Base-by-base conservation (phyloP, 2,329 filamentous ascomycete genomes). In the Blastomyces silverae region DNA sequence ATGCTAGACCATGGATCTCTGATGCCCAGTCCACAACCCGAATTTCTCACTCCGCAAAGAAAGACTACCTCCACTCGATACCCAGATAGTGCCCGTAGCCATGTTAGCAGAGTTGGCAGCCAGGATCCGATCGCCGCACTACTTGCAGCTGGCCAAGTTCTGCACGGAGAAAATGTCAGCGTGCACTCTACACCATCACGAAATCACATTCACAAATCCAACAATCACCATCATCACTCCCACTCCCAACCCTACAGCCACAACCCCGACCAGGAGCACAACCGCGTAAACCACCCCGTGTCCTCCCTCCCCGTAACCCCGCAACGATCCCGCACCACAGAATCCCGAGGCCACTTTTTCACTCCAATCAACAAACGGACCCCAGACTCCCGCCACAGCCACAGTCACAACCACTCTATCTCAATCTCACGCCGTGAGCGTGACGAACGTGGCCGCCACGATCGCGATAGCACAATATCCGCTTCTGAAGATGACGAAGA, bases 381-480 rank as follows among this genome's bases (percentile, higher is more conserved):
- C 1, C 82, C 84, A 7, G 84, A 84, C 71, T 85, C 80, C 17
- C 79, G 79, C 3, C 80, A 82, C 25, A 79, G 81, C 53, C 71
- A 82, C 25, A 79, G 81, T 52, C 71, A 82, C 25, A 79, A 81
- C 52, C 71, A 71, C 61, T 73, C 70, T 69, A 66, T 65, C 50
- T 70, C 67, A 28, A 67, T 67, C 61, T 71, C 69, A 34, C 73
- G 69, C 59, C 69, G 70, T 31, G 69, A 71, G 25, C 72, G 71
- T 17, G 68, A 69, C 13, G 78, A 80, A 25, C 79, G 79, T 60
- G 82, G 84, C 48, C 85, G 85, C 62, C 86, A 87, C 75, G 92
- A 91, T 75, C 86, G 90, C 66, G 91, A 95, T 75, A 93, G 90
- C 78, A 95, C 91, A 1, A 92, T 94, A 60, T 94, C 91, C 0